phyloP scores from a whole-genome alignment of 805 yeast genomes.

The Starmerella kuoi region DNA sequence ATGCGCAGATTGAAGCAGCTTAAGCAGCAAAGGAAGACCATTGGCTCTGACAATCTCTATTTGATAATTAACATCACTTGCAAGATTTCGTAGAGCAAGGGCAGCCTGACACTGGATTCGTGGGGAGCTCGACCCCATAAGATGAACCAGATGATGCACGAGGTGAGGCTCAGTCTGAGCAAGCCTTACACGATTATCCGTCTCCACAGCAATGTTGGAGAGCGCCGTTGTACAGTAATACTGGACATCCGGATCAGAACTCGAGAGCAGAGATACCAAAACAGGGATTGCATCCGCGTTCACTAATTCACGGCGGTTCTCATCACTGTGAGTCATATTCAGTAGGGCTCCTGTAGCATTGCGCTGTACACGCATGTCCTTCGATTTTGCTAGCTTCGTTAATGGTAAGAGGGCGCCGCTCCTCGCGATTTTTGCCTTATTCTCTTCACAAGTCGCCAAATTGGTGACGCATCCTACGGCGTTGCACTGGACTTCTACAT shows the following conservation, averaged over 20 bases:
- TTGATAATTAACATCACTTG: slow-evolving; percentile 92
- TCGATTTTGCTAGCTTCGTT: slow-evolving; percentile 86
- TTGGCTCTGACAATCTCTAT: slow-evolving; percentile 91
- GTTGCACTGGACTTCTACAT: slow-evolving; percentile 96
- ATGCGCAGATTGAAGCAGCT: slow-evolving; percentile 73
- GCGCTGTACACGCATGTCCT: slow-evolving; percentile 91
- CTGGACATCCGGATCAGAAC: slow-evolving; percentile 91
- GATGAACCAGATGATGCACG: slow-evolving; percentile 71
- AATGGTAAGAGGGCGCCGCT: slow-evolving; percentile 92
- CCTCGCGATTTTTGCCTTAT: slow-evolving; percentile 88
- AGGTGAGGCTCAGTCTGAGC: slow-evolving; percentile 87
- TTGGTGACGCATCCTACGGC: slow-evolving; percentile 99
- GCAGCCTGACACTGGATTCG: slow-evolving; percentile 98
- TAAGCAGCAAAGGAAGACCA: slow-evolving; percentile 88
- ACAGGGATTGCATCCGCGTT: slow-evolving; percentile 98
- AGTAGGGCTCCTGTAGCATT: slow-evolving; percentile 96
- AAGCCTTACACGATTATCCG: slow-evolving; percentile 72
- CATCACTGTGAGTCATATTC: slow-evolving; percentile 96
- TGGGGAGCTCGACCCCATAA: slow-evolving; percentile 88
- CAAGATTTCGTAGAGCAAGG: slow-evolving; percentile 85
- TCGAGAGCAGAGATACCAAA: slow-evolving; percentile 69
- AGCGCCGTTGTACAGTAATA: slow-evolving; percentile 96
- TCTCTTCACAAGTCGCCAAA: slow-evolving; percentile 94
- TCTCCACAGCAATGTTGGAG: slow-evolving; percentile 95
- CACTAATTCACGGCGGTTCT: slow-evolving; percentile 89